Evolutionary conservation across 495 filamentous ascomycete genomes (phyloP), one percentile per base, ranked within the genome.

Genomic region (Xylaria bambusicola): DNA sequence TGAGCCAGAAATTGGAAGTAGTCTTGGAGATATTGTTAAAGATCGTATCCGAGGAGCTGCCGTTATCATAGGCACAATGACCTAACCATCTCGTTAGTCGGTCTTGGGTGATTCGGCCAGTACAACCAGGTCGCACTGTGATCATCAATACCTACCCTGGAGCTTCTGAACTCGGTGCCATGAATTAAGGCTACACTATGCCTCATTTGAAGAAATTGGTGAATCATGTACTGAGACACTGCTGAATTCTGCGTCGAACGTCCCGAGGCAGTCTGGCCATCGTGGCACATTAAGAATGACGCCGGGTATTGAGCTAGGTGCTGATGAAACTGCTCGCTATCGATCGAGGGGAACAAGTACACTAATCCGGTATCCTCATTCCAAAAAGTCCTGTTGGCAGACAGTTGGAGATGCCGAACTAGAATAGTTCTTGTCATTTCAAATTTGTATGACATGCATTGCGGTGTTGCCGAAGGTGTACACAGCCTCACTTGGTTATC

Each of bases 221-320:
- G 45, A 10, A 64, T 50, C 36, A 71, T 42, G 40, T 59, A 47
- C 2, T 58, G 40, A 21, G 42, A 38, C 31, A 45, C 9, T 57
- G 62, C 24, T 68, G 38, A 10, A 56, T 44, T 5, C 3, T 45
- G 10, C 29, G 44, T 9, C 40, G 13, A 17, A 29, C 46, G 10
- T 48, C 15, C 8, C 46, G 38, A 18, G 20, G 60, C 36, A 13
- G 26, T 29, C 26, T 48, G 44, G 17, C 63, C 65, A 50, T 71
- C 84, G 52, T 89, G 85, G 35, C 82, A 83, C 81, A 91, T 84
- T n/a, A 90, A 66, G 58, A 92, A 88, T 66, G 86, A 86, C 8
- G 82, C 73, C 1, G 80, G 80, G 1, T 76, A 72, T 0, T 62
- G 52, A 12, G 66, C 54, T 1, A 91, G 72, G 67, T 88, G 88